A percentile compares a stretch with the other conserved stretches of the same genome.
Evolutionary conservation across 1,284 basidiomycete genomes (phyloP).

Genomic region (Leucoagaricus sp.): DNA sequence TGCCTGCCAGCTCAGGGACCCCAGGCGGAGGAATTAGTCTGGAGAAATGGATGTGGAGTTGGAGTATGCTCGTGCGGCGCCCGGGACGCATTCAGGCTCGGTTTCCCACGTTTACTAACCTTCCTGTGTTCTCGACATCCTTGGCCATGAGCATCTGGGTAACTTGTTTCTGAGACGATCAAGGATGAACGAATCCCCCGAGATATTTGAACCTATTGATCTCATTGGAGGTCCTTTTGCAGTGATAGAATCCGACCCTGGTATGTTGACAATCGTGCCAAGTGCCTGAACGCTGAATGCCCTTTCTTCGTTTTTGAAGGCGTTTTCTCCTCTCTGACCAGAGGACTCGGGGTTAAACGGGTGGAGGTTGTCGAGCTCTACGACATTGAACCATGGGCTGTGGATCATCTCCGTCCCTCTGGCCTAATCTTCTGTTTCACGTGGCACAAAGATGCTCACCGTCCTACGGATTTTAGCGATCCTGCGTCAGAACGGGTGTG

Average conservation of each 20-base stretch:
- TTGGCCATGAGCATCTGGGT: background rate
- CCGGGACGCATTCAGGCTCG: background rate
- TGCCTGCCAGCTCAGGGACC: background rate
- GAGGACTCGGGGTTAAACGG: constrained; percentile 49
- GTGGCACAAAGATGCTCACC: constrained; percentile 48
- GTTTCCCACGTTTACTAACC: constrained; percentile 5
- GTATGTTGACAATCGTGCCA: constrained; percentile 23
- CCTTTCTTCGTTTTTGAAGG: constrained; percentile 32
- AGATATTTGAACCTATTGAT: constrained; percentile 28
- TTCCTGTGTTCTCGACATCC: background rate
- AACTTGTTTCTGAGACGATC: background rate
- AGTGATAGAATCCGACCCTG: constrained; percentile 66
- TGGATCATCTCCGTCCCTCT: constrained; percentile 54
- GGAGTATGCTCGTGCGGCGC: background rate
- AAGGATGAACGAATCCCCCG: background rate
- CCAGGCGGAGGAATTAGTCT: background rate
- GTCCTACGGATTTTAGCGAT: constrained; percentile 50
- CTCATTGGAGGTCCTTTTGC: constrained; percentile 59
- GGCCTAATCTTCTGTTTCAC: constrained; percentile 64
- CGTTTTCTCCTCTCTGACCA: constrained; percentile 58
- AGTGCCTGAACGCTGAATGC: background rate
- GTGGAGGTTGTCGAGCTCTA: constrained; percentile 60
- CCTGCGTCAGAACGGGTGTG: constrained; percentile 55
- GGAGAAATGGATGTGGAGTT: background rate
- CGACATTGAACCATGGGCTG: constrained; percentile 61